A percentile compares a stretch with the other conserved stretches of the same genome.
Conservation (phyloP, 768 basidiomycete genomes). For the Tricholoma sp. region DNA sequence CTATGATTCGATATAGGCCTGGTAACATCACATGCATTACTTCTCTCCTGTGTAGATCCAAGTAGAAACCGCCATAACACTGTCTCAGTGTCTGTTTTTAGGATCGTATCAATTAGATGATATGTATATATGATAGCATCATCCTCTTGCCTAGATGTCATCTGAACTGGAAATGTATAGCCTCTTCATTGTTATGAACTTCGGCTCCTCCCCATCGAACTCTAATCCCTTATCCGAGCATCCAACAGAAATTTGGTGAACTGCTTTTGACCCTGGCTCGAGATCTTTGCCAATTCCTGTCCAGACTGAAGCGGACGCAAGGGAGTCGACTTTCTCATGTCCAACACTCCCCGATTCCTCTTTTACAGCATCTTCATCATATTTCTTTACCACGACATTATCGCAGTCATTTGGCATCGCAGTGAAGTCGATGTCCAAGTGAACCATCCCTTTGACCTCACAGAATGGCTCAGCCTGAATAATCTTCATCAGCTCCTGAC, state of each 20-base stretch:
- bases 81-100: too few relatives aligned
- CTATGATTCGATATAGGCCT: too few relatives aligned
- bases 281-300: neutral
- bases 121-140: too few relatives aligned
- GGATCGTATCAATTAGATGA: too few relatives aligned
- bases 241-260: neutral
- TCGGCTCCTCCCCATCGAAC: neutral
- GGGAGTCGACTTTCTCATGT: neutral
- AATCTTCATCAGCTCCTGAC: constrained; percentile 29
- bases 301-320: neutral
- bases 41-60: too few relatives aligned
- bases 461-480: constrained; percentile 21
- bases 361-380: neutral
- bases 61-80: too few relatives aligned
- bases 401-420: constrained; percentile 16
- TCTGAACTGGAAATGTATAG: neutral
- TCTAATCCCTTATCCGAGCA: neutral
- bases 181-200: neutral
- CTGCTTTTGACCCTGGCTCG: neutral
- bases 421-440: constrained; percentile 34
- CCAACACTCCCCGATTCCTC: neutral
- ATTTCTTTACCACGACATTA: constrained; percentile 6
- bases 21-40: too few relatives aligned
- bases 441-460: constrained; percentile 30
- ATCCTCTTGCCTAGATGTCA: too few relatives aligned